Base-by-base conservation (phyloP, 1,284 basidiomycete genomes). In the Veloboletus limbatus region DNA sequence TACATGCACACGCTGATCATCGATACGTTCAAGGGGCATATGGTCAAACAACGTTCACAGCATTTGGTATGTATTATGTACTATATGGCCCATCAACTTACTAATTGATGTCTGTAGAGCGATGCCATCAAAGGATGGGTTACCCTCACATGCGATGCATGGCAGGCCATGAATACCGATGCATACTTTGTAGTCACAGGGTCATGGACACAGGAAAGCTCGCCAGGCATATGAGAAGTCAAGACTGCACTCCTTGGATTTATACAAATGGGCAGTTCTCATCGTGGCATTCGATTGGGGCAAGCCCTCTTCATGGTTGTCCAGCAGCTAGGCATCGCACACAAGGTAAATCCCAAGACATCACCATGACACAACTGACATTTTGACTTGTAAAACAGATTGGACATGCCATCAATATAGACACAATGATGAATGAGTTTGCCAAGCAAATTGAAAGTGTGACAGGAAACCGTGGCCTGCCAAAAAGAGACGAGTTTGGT, bases 71-170 rank as follows among this genome's bases (percentile, higher is more conserved):
- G 8, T 31, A 31, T 4, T n/a, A n/a, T n/a, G n/a, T n/a, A 31
- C 16, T 3, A 31, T 4, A 16, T n/a, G n/a, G n/a, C n/a, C n/a
- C 6, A 5, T 25, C 24, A 25, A 16, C 16, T 31, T 16, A 31
- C 30, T 31, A 31, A 25, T 8, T 31, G 4, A n/a, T 31, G 9
- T 7, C n/a, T n/a, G 17, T 27, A 45, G 30, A 28, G 37, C n/a
- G 20, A 40, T 13, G 10, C 16, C 1, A 22, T 45, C 4, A 34
- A 33, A 18, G 38, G 31, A 18, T 4, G 11, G n/a, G 11, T 40
- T 24, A 51, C 36, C 17, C 11, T 53, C 22, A 59, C 53, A 18
- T 58, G 56, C 28, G 47, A 58, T 24, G 47, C 47, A 16, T 58
- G 53, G 55, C 53, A 54, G 25, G 55, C 51, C 3, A 24, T 26